A percentile compares a stretch with the other conserved stretches of the same genome.
phyloP scores from a whole-genome alignment of 257 asterid species.

The Solanum lycopersicoides region DNA sequence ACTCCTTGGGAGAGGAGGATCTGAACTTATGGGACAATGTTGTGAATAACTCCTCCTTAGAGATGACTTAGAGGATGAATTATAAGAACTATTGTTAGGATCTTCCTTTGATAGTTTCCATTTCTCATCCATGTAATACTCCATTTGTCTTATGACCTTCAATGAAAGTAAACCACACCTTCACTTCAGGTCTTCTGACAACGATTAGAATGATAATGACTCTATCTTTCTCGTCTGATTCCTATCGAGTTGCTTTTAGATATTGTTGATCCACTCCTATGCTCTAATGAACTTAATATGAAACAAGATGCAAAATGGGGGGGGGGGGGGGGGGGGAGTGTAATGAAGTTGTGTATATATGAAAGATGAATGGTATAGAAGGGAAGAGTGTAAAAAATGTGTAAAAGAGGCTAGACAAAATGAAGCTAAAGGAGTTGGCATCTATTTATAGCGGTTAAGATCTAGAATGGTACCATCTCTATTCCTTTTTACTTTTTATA shows the following conservation, averaged over 20 bases:
- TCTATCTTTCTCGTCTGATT: background rate
- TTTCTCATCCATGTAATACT: conserved; percentile 7
- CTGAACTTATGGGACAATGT: background rate
- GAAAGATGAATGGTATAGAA: background rate
- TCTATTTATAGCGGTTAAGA: background rate
- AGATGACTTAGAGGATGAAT: background rate
- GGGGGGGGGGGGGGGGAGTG: background rate
- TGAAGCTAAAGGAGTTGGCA: background rate
- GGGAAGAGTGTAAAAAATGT: background rate
- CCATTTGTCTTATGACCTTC: background rate
- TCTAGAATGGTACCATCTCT: background rate
- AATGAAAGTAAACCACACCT: background rate
- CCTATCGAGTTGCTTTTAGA: background rate
- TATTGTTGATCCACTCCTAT: background rate
- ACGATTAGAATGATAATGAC: background rate
- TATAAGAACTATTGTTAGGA: conserved; percentile 1
- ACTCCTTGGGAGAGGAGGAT: conserved; percentile 1
- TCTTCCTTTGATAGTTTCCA: conserved; percentile 1
- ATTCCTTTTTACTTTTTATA: background rate
- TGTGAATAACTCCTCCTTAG: conserved; percentile 2
- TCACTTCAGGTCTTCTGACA: background rate
- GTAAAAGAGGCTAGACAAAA: background rate
- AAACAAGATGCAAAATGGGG: background rate
- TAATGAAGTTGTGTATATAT: background rate
- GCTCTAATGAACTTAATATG: background rate